Percentiles rank a stretch among this genome's conserved stretches.
Evolutionary conservation across 1,139 yeast genomes (phyloP).

Genomic region (Sugiyamaella novakii): DNA sequence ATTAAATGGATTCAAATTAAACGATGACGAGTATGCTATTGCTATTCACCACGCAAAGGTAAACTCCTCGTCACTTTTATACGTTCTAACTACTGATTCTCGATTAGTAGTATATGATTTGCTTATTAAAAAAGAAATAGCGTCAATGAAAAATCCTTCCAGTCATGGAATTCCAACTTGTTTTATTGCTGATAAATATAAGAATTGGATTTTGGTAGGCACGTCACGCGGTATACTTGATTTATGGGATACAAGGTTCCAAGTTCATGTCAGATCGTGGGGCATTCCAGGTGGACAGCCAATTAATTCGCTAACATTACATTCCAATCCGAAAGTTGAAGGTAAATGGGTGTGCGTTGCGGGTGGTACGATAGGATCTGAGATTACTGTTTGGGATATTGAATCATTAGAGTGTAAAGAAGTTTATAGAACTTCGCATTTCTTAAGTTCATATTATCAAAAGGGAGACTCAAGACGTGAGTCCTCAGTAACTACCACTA

Average conservation of each 20-base stretch:
- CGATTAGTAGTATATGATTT: conserved; percentile 61
- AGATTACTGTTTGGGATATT: conserved; percentile 76
- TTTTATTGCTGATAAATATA: conserved; percentile 57
- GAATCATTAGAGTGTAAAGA: conserved; percentile 65
- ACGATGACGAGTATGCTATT: conserved; percentile 47
- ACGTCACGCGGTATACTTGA: conserved; percentile 72
- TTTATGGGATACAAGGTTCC: conserved; percentile 81
- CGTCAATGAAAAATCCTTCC: conserved; percentile 56
- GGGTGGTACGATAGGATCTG: conserved; percentile 66
- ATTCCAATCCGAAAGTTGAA: conserved; percentile 45
- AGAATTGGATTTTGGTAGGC: conserved; percentile 70
- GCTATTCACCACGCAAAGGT: conserved; percentile 45
- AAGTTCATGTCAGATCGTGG: conserved; percentile 62
- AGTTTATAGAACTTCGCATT: conserved; percentile 41
- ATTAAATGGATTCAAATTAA: conserved; percentile 7
- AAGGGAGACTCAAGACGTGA: conserved; percentile 1
- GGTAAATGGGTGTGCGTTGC: conserved; percentile 54
- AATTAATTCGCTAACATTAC: conserved; percentile 49
- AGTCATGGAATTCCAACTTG: conserved; percentile 67
- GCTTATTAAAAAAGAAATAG: conserved; percentile 54
- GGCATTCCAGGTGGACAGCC: conserved; percentile 52
- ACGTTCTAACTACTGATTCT: conserved; percentile 58
- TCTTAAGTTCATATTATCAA: conserved; percentile 13
- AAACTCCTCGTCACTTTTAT: conserved; percentile 29
- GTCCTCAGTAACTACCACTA: background rate